Evolutionary conservation across 371 early-diverging fungal genomes (phyloP), one percentile per base, ranked within the genome.

Genomic region (Circinella minor): DNA sequence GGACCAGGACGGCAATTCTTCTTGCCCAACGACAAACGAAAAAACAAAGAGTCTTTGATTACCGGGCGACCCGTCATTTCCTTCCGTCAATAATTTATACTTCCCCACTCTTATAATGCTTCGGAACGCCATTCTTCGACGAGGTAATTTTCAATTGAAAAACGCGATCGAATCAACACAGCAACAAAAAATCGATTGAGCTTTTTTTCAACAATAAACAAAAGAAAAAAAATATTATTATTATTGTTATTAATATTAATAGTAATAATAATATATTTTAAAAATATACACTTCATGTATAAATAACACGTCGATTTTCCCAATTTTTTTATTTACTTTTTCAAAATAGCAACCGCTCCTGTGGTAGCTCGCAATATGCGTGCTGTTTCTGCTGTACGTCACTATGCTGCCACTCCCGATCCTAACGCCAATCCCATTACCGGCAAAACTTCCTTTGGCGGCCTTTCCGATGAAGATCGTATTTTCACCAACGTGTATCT

Each of bases 401-500:
- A 78, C 34, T 82, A 77, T 65, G 82, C 85, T 65, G 77, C 81
- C 65, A 76, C 74, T 89, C 72, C 81, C 59, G 76, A 84, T 73
- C 86, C 86, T 47, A 83, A 80, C 68, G 81, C 82, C 68, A 81
- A 83, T 47, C 77, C 84, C 47, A 75, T 88, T 79, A 74, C 83
- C 63, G 72, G 84, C 68, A 77, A 79, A 69, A 75, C 89, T 71
- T 78, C 81, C 27, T 89, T 84, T 67, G 97, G 97, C 70, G 86
- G 85, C 75, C 85, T 98, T 72, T 89, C 82, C 70, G 98, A 98
- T 83, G 84, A 93, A 74, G 98, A 98, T 83, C 92, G 98, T 71
- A 97, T 98, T 75, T 98, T 97, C 85, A 98, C 98, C 76, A 98
- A 98, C 85, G 77, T 98, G 61, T 98, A 98, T 79, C 92, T 91